Percentiles rank a stretch among this genome's conserved stretches.
Conservation (phyloP, 129 eudicot genomes). For the Chrysanthemum lavandulifolium region DNA sequence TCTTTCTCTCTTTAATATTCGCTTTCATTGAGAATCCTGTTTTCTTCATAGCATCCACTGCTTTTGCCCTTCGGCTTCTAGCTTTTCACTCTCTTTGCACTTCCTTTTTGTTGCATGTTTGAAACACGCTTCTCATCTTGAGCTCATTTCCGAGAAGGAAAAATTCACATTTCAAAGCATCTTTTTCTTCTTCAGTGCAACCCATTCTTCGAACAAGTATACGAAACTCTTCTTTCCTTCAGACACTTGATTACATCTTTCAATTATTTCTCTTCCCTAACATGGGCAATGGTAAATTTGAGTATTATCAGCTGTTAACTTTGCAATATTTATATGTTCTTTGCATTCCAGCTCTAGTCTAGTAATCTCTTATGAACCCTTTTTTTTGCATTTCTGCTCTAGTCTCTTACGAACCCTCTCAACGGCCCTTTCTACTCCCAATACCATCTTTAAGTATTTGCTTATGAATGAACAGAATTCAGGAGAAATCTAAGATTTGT, state of each 20-base stretch:
- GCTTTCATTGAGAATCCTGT: constrained; percentile 52
- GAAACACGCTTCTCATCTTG: constrained; percentile 44
- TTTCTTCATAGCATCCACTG: constrained; percentile 50
- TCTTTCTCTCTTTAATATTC: constrained; percentile 49
- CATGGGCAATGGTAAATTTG: constrained; percentile 48
- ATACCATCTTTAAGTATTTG: no score
- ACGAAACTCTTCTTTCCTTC: constrained; percentile 55
- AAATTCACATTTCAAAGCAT: constrained; percentile 62
- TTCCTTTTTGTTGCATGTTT: constrained; percentile 30
- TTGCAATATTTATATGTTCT: constrained; percentile 48
- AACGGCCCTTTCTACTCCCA: no score
- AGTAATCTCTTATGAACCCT: constrained; percentile 30
- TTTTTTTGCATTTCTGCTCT: constrained; percentile 49
- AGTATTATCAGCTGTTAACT: constrained; percentile 60
- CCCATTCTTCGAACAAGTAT: constrained; percentile 54
- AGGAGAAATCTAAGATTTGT: no score
- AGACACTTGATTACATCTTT: constrained; percentile 35
- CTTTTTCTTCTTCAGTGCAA: constrained; percentile 58
- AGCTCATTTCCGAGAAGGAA: constrained; percentile 68
- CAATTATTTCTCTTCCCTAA: constrained; percentile 49
- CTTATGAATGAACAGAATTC: no score
- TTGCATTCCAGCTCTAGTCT: constrained; percentile 46
- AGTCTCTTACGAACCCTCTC: constrained; percentile 24
- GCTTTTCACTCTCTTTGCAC: constrained; percentile 10
- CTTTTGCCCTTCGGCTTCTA: constrained; percentile 75